Percentiles rank a stretch among this genome's conserved stretches.
Evolutionary conservation across 345 rosid species (phyloP).

Genomic region (Eutrema japonicum): DNA sequence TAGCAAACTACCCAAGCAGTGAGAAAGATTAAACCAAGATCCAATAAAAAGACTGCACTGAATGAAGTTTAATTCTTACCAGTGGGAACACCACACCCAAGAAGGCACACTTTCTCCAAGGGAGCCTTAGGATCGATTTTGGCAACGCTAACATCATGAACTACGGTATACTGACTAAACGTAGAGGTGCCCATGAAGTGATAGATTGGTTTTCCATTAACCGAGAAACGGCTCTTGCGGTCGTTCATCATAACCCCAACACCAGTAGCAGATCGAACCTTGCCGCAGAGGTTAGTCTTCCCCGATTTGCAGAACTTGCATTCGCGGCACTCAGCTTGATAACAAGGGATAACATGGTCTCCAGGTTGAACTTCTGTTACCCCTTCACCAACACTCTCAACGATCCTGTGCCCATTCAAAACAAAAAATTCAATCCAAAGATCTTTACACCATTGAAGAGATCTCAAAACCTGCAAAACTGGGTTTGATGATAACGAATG

Average conservation of each 20-base stretch:
- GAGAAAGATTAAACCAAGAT: not conserved
- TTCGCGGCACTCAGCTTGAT: slow-evolving; percentile 98
- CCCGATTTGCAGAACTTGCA: slow-evolving; percentile 99
- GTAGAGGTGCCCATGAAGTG: slow-evolving; percentile 99
- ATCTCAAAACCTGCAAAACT: not conserved
- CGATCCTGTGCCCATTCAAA: slow-evolving; percentile 55
- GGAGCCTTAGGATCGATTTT: slow-evolving; percentile 93
- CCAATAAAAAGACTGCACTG: not conserved
- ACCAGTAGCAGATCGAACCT: slow-evolving; percentile 91
- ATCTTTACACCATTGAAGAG: not conserved
- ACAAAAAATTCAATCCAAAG: not conserved
- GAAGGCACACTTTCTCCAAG: slow-evolving; percentile 96
- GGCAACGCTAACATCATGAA: slow-evolving; percentile 98
- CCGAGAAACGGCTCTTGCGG: slow-evolving; percentile 78
- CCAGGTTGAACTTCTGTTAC: slow-evolving; percentile 90
- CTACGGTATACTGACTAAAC: slow-evolving; percentile 96
- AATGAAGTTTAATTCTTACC: slow-evolving; percentile 48
- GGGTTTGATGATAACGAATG: slow-evolving; percentile 5
- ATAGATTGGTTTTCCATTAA: slow-evolving; percentile 83
- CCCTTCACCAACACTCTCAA: slow-evolving; percentile 98
- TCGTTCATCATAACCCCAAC: slow-evolving; percentile 97
- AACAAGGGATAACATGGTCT: slow-evolving; percentile 97
- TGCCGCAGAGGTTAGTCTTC: slow-evolving; percentile 96
- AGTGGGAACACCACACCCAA: slow-evolving; percentile 99
- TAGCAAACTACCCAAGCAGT: not conserved